Conservation (phyloP, 345 rosid genomes). For the Pistacia integerrima region DNA sequence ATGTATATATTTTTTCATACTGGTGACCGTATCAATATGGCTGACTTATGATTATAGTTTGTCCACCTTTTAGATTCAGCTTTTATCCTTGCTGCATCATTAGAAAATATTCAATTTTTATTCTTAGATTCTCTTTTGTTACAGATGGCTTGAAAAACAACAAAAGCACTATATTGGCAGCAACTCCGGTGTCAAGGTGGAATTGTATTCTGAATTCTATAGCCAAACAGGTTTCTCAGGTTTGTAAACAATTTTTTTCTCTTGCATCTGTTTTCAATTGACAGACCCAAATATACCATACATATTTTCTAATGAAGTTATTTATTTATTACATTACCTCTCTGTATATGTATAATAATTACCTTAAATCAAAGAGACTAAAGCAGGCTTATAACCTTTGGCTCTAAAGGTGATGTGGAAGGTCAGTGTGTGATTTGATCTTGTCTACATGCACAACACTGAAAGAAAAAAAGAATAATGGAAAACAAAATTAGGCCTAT, state of each 20-base stretch:
- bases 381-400: not conserved
- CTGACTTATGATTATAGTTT: not conserved
- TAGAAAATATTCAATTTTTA: not conserved
- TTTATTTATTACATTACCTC: not conserved
- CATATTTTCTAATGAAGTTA: not conserved
- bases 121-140: conserved; percentile 19
- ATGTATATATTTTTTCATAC: not conserved
- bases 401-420: not conserved
- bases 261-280: not conserved
- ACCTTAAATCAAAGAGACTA: not conserved
- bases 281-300: not conserved
- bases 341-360: not conserved
- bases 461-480: too few relatives aligned
- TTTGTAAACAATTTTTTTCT: conserved; percentile 26
- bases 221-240: conserved; percentile 82
- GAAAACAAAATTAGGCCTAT: too few relatives aligned
- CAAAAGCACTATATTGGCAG: conserved; percentile 20
- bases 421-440: too few relatives aligned
- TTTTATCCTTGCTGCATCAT: not conserved
- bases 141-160: conserved; percentile 42
- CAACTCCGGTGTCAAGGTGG: conserved; percentile 52
- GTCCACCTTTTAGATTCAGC: not conserved
- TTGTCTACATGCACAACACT: too few relatives aligned
- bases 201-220: conserved; percentile 56
- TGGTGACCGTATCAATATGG: not conserved